These are phyloP conservation scores for Cokeromyces recurvatus DNA, from an alignment of 371 early-diverging fungal genomes.

Conservation along the genomic window DNA sequence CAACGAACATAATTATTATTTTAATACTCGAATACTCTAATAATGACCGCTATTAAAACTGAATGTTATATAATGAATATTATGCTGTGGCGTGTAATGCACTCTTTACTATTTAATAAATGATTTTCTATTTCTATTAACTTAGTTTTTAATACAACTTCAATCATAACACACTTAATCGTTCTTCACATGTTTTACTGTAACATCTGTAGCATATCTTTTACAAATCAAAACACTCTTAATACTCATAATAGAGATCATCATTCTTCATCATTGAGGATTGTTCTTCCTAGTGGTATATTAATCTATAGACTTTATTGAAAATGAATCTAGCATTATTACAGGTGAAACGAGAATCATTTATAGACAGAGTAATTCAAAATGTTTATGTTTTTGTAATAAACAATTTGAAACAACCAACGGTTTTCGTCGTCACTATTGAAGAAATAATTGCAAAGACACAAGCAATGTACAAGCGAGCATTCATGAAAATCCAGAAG, in stretches of 20 bases:
- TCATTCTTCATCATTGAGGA: neutral
- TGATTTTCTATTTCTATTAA: no score
- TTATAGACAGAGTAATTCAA: constrained; percentile 4
- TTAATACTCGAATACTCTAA: no score
- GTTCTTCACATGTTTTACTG: constrained; percentile 1
- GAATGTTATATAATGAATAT: no score
- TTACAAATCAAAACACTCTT: neutral
- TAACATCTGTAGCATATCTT: constrained; percentile 2
- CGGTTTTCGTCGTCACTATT: neutral
- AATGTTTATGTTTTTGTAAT: neutral
- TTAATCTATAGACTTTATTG: neutral
- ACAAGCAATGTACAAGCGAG: neutral
- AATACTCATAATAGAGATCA: constrained; percentile 2
- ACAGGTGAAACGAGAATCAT: neutral
- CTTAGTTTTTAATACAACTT: no score
- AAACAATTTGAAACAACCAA: neutral
- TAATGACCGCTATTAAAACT: no score
- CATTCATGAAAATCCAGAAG: no score
- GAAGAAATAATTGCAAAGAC: neutral
- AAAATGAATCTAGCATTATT: neutral
- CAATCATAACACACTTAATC: no score
- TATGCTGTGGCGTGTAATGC: no score
- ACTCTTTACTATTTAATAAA: no score
- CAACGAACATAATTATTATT: no score
- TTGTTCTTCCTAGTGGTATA: neutral